Evolutionary conservation across 2,329 filamentous ascomycete genomes (phyloP), one percentile per base, ranked within the genome.

Genomic region (Fusarium nurragi): DNA sequence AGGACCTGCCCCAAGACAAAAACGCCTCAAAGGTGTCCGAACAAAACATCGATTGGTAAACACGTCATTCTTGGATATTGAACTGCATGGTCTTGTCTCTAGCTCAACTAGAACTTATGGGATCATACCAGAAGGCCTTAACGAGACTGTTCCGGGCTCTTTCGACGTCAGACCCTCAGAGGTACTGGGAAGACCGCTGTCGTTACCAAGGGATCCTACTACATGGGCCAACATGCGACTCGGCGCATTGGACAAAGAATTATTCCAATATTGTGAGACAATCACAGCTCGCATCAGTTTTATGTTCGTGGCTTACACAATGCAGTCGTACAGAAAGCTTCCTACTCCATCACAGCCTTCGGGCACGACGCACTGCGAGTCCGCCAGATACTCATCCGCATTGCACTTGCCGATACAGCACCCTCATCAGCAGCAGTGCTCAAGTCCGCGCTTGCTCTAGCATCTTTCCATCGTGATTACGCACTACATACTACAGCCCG

Each of bases 241-340:
- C 70, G n/a, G 76, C 1, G 3, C 22, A 0, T 6, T 16, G 0
- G 64, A 71, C 5, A 55, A 25, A 40, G 39, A 14, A 0, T 18
- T 64, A 7, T 53, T 71, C 6, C 61, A 71, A 13, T 71, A 71
- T 8, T 71, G 69, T 70, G 11, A 45, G 64, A 32, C 2, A 5
- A 14, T 12, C 1, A 6, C 21, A 12, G 9, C 6, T 2, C 10
- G 0, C 0, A 0, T 10, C 0, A 1, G 0, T 1, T 5, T 4
- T 3, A 10, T 2, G 7, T 2, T 6, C 3, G 2, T 0, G 26
- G 3, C 60, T 67, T 5, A 69, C 38, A 1, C 1, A 0, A n/a
- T 0, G 1, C 14, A 71, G 69, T 71, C 18, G 18, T 68, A 4
- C 44, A 60, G 5, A 49, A 41, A 21, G 64, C 69, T 2, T 66